Conservation (phyloP, 768 basidiomycete species). For the Boletus subcaerulescens region DNA sequence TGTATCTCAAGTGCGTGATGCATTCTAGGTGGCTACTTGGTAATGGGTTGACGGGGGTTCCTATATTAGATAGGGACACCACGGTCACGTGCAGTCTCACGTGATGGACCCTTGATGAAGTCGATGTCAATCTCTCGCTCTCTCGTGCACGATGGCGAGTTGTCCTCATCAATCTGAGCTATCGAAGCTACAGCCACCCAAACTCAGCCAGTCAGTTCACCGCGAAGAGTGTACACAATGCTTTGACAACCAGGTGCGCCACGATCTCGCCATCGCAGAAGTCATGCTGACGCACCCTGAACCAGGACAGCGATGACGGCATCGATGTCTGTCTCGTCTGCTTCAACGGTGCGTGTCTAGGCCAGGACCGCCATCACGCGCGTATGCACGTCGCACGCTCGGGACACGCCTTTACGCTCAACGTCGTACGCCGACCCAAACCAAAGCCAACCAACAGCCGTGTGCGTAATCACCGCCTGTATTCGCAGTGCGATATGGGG, state of each 20-base stretch:
- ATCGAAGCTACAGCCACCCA: slow-evolving; percentile 51
- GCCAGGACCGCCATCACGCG: slow-evolving; percentile 64
- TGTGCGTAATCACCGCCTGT: slow-evolving; percentile 42
- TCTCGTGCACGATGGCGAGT: slow-evolving; percentile 17
- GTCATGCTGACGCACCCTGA: background rate
- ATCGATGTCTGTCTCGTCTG: slow-evolving; percentile 88
- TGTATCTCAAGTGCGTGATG: too few relatives aligned
- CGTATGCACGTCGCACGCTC: slow-evolving; percentile 67
- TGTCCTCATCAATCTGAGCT: slow-evolving; percentile 58
- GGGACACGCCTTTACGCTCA: slow-evolving; percentile 74
- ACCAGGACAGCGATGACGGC: slow-evolving; percentile 68
- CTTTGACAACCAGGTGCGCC: slow-evolving; percentile 83
- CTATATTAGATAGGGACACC: too few relatives aligned
- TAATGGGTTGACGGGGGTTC: too few relatives aligned
- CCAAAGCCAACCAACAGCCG: slow-evolving; percentile 48
- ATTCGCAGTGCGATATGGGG: too few relatives aligned
- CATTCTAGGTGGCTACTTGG: too few relatives aligned
- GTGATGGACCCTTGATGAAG: slow-evolving; percentile 1
- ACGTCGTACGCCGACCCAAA: slow-evolving; percentile 73
- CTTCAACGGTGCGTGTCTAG: slow-evolving; percentile 91
- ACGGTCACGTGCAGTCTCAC: background rate
- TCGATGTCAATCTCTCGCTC: background rate
- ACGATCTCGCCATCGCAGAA: slow-evolving; percentile 2
- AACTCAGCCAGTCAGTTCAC: slow-evolving; percentile 69
- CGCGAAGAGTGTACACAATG: slow-evolving; percentile 97